Base-by-base conservation (phyloP, 1,284 basidiomycete genomes). In the Porogramme epimiltina region DNA sequence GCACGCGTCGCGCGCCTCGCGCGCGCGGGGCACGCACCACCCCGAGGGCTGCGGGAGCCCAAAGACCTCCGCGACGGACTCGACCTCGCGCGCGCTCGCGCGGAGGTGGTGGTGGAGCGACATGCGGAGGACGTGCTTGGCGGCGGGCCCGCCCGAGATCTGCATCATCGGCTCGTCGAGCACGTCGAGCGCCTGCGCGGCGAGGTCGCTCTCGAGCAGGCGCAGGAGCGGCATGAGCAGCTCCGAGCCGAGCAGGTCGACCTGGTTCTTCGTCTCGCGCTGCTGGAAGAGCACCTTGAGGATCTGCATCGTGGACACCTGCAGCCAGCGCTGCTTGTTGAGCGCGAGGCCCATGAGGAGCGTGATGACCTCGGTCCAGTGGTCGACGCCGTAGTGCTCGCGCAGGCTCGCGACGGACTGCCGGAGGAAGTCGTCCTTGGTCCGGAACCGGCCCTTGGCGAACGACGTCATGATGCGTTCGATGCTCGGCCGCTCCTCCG, bases 371-470 rank as follows among this genome's bases (percentile, higher is more conserved):
- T 91, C 84, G 28, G 78, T 84, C 88, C 80, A 94, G 67, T 77
- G 79, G 62, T 81, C 84, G 45, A 67, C 64, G 20, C 82, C 82
- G 73, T 89, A 95, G 64, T 93, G 84, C 63, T 95, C 92, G 25
- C 92, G 84, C 38, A 98, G 78, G 59, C 90, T 88, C 2, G 84
- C 78, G 18, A 93, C 87, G 0, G 93, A 94, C 66, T 98, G 94
- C 2, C 93, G 85, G 52, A 96, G 80, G 69, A 98, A 94, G 69
- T 98, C 95, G 51, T 98, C 95, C 66, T 90, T 90, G 2, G 93
- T 93, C 39, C 95, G 80, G 78, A 98, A 98, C 40, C 93, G 89
- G 20, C 80, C 77, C 69, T 91, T 93, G 37, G 91, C 85, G 59
- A 96, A 95, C 6, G 93, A 95, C 2, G 80, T 88, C 81, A 96